A percentile compares a stretch with the other conserved stretches of the same genome.
These are phyloP conservation scores for Beauveria medogensis DNA, from an alignment of 2,329 filamentous ascomycete species.

Conservation along the genomic window DNA sequence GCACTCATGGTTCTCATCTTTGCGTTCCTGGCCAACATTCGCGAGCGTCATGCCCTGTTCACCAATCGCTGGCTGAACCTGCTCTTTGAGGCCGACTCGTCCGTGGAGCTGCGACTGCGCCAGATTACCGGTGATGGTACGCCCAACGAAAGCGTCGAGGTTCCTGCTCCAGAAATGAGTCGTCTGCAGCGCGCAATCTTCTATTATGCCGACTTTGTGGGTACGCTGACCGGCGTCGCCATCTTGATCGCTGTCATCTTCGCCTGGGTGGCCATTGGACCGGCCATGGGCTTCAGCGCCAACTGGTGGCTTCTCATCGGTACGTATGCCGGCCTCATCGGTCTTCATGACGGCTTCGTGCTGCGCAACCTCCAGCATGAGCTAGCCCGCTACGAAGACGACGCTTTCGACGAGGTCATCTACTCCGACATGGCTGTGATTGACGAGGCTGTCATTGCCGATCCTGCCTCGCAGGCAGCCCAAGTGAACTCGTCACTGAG, in stretches of 20 bases:
- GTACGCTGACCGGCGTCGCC: conserved; percentile 30
- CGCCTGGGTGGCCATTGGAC: conserved; percentile 31
- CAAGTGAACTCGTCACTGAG: conserved; percentile 10
- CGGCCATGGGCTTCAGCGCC: conserved; percentile 28
- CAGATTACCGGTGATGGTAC: conserved; percentile 24
- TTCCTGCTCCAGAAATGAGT: conserved; percentile 24
- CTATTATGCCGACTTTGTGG: conserved; percentile 34
- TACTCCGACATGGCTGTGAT: conserved; percentile 13
- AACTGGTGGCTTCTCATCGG: conserved; percentile 42
- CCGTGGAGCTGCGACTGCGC: conserved; percentile 26
- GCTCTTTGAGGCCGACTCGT: conserved; percentile 26
- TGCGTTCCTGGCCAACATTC: conserved; percentile 32
- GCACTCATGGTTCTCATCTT: conserved; percentile 30
- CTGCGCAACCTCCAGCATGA: conserved; percentile 34
- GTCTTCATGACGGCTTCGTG: conserved; percentile 36
- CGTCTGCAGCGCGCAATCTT: conserved; percentile 30
- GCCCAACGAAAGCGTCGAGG: conserved; percentile 25
- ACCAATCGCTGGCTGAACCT: conserved; percentile 23
- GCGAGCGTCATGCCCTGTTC: conserved; percentile 27
- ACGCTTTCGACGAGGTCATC: conserved; percentile 12
- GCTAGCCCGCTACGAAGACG: conserved; percentile 15
- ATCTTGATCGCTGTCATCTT: conserved; percentile 28
- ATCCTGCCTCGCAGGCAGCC: neutral
- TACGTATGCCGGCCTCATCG: conserved; percentile 38
- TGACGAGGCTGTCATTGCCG: conserved; percentile 9